These are phyloP conservation scores for Austroboletus niveus DNA, from an alignment of 1,284 basidiomycete species.

Conservation along the genomic window DNA sequence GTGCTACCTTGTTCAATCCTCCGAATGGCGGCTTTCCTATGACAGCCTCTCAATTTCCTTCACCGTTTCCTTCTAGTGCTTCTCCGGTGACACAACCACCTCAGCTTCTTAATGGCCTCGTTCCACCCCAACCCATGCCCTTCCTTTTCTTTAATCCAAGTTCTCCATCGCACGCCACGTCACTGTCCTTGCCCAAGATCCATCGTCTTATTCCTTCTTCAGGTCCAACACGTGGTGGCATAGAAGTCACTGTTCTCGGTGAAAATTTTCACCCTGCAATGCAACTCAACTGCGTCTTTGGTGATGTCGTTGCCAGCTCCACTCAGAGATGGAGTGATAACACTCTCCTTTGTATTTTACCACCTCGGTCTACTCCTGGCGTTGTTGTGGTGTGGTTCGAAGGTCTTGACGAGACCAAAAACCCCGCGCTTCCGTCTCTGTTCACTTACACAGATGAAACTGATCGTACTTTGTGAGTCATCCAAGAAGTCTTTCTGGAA, in stretches of 20 bases:
- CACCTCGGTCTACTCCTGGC: conserved; percentile 80
- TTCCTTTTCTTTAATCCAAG: conserved; percentile 61
- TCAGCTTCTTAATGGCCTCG: conserved; percentile 17
- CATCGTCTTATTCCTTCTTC: conserved; percentile 87
- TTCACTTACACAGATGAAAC: conserved; percentile 93
- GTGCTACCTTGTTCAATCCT: conserved; percentile 11
- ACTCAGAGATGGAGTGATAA: conserved; percentile 94
- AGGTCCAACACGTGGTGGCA: conserved; percentile 91
- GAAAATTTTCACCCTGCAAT: conserved; percentile 78
- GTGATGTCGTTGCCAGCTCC: conserved; percentile 76
- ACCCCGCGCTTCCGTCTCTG: conserved; percentile 55
- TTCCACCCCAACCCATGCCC: conserved; percentile 37
- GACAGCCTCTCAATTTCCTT: conserved; percentile 13
- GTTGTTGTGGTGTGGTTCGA: conserved; percentile 90
- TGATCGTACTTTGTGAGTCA: conserved; percentile 78
- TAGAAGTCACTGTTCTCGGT: conserved; percentile 93
- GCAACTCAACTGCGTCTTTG: conserved; percentile 81
- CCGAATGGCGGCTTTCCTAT: conserved; percentile 14
- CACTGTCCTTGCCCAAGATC: conserved; percentile 62
- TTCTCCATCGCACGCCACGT: conserved; percentile 42
- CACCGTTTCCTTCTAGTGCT: conserved; percentile 17
- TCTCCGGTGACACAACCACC: conserved; percentile 17
- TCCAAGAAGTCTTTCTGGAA: conserved; percentile 7
- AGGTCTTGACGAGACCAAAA: conserved; percentile 61
- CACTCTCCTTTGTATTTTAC: conserved; percentile 90